Evolutionary conservation across 106 monocot genomes (phyloP).

Genomic region (Agapanthus africanus): DNA sequence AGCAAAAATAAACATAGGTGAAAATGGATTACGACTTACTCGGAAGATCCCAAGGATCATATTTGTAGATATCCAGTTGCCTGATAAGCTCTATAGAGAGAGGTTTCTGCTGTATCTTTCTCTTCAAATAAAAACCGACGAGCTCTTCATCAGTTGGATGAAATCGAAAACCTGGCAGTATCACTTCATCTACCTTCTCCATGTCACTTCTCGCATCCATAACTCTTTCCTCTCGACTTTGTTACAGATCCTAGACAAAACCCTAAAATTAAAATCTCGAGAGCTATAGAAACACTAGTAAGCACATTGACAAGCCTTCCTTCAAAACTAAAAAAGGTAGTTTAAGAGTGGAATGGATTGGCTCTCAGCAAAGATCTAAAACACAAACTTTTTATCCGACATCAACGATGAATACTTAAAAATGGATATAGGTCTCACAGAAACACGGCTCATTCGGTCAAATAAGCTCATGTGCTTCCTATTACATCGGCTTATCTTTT

Average conservation of each 20-base stretch:
- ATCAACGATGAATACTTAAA: constrained; percentile 1
- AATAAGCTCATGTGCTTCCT: constrained; percentile 15
- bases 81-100: constrained; percentile 80
- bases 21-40: constrained; percentile 36
- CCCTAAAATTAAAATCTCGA: background rate
- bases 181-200: constrained; percentile 62
- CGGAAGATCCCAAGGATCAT: constrained; percentile 93
- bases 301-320: background rate
- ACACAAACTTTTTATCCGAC: constrained; percentile 1
- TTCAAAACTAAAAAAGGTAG: constrained; percentile 1
- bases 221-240: background rate
- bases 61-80: constrained; percentile 87
- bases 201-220: constrained; percentile 59
- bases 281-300: background rate
- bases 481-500: constrained; percentile 6
- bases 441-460: constrained; percentile 2
- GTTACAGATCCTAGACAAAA: background rate
- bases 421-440: background rate
- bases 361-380: background rate
- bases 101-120: constrained; percentile 72
- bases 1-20: background rate
- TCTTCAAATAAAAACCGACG: constrained; percentile 66
- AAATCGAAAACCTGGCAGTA: constrained; percentile 71
- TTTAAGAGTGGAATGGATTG: background rate
- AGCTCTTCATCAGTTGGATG: constrained; percentile 88